Percentiles rank a stretch among this genome's conserved stretches.
Evolutionary conservation across 169 alveolate genomes (phyloP).

Genomic region (Plasmodium knowlesi): DNA sequence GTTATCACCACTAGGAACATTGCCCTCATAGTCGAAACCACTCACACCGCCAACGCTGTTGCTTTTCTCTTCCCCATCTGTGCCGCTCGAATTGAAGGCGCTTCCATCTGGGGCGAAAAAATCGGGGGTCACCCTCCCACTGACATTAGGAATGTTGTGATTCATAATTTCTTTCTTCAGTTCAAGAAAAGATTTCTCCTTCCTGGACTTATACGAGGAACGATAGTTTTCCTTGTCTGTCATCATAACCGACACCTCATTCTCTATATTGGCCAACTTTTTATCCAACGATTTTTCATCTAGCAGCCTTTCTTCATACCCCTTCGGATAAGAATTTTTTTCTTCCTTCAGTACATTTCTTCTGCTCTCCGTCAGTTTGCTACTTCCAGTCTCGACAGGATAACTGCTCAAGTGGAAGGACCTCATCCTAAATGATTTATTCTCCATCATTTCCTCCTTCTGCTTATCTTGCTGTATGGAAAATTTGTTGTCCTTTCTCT

Average conservation of each 20-base stretch:
- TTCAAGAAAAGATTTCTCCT: constrained; percentile 22
- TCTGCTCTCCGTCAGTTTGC: neutral
- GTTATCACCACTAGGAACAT: neutral
- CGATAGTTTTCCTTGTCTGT: neutral
- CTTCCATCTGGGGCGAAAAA: constrained; percentile 9
- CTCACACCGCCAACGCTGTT: neutral
- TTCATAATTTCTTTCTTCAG: constrained; percentile 22
- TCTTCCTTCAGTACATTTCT: neutral
- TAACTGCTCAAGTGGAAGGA: neutral
- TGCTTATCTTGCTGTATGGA: neutral
- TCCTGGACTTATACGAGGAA: neutral
- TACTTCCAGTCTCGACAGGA: neutral
- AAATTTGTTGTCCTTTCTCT: neutral
- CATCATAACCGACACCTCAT: neutral
- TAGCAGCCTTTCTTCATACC: neutral
- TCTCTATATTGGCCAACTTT: constrained; percentile 13
- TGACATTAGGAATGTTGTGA: neutral
- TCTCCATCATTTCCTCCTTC: neutral
- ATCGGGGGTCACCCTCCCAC: constrained; percentile 62
- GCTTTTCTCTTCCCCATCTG: neutral
- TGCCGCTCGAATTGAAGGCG: constrained; percentile 9
- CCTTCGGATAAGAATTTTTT: neutral
- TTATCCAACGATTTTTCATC: constrained; percentile 32
- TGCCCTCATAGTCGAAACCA: neutral
- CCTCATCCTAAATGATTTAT: neutral